Conservation (phyloP, 2,329 filamentous ascomycete species). For the Amesomyces nigricolor region DNA sequence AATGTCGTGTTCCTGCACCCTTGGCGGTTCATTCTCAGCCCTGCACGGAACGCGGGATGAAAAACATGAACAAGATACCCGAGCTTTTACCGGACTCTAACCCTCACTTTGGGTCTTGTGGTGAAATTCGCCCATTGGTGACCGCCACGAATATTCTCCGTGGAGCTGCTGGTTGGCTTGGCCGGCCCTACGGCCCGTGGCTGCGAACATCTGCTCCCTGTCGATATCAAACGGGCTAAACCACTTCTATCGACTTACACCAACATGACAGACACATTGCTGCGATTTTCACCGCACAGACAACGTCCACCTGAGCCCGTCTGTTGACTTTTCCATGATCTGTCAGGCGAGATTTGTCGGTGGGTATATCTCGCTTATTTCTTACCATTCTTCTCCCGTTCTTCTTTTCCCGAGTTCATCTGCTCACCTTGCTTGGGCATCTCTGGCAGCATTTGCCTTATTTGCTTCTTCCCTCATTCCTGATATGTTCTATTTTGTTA, state of each 20-base stretch:
- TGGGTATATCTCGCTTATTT: conserved; percentile 11
- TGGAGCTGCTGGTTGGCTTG: conserved; percentile 6
- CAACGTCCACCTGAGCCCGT: background rate
- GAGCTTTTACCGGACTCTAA: conserved; percentile 8
- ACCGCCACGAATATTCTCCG: conserved; percentile 22
- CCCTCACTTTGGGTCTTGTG: background rate
- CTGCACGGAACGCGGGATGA: conserved; percentile 17
- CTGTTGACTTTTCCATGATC: background rate
- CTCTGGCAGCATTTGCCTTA: background rate
- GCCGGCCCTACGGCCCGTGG: conserved; percentile 22
- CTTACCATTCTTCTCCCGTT: background rate
- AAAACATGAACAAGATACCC: conserved; percentile 15
- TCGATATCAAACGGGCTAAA: conserved; percentile 9
- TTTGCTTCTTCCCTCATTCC: background rate
- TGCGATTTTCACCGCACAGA: background rate
- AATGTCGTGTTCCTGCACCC: conserved; percentile 11
- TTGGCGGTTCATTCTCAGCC: conserved; percentile 21
- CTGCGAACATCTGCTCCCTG: conserved; percentile 17
- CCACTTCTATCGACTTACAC: conserved; percentile 19
- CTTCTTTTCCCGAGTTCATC: background rate
- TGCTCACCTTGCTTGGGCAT: background rate
- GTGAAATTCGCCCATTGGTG: conserved; percentile 26
- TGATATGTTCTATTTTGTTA: conserved; percentile 10
- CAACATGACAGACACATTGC: conserved; percentile 6
- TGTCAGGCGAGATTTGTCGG: background rate